Evolutionary conservation across 768 basidiomycete genomes (phyloP), one percentile per base, ranked within the genome.

Genomic region (Megacollybia marginata): DNA sequence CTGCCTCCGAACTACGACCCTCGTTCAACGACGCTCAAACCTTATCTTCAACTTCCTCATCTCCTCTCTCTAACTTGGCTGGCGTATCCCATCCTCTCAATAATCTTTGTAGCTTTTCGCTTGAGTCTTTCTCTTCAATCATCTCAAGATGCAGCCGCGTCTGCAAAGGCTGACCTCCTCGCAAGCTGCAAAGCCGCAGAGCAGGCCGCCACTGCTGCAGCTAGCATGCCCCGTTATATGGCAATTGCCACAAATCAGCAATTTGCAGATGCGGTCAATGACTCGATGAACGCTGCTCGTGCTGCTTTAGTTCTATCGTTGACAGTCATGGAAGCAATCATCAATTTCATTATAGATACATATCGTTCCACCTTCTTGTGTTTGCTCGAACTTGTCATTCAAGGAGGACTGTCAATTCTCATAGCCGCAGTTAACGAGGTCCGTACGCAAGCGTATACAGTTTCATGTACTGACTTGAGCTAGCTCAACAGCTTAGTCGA

Each of bases 351-450:
- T 55, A 79, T 98, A 55, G 87, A 92, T 66, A 80, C 85, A 43
- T 98, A 96, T 62, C 85, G 93, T 36, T 94, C 92, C 3, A 88
- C 94, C 3, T 84, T 95, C 59, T 75, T 99, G 47, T 99, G 95
- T 65, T 92, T 96, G 57, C 69, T 96, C 55, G 92, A 98, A 65
- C 75, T 98, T 42, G 82, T 89, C 19, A 81, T 99, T 9, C 76
- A 83, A 28, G 92, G 92, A 15, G 85, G 78, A 6, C 71, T 99
- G 47, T 75, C 80, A 20, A 69, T 97, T 48, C 69, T 96, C 43
- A 90, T 96, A 46, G 74, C 71, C 44, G 92, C 91, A 6, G 89
- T 92, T 0, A 72, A 91, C 54, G 87, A 87, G 70, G 94, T 93
- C 55, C 53, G 81, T 11, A 28, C 23, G 23, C 23, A 28, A 28